Evolutionary conservation across 176 grass and related monocot genomes (phyloP).

Genomic region (Rhynchospora breviuscula): DNA sequence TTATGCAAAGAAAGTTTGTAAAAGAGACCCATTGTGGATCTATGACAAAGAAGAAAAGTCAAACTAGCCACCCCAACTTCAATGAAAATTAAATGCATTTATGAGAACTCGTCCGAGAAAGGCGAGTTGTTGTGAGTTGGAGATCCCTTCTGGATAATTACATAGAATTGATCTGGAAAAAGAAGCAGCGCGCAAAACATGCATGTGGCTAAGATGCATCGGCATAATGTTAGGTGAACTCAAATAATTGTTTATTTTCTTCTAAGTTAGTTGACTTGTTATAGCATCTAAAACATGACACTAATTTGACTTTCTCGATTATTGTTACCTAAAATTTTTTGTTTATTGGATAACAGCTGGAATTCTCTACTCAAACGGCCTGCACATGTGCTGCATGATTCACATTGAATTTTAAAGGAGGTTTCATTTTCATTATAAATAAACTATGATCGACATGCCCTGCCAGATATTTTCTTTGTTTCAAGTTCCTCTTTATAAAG

Average conservation of each 20-base stretch:
- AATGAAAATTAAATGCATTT: conserved; percentile 6
- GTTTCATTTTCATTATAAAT: background rate
- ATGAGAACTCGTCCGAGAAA: background rate
- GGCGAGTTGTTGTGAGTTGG: background rate
- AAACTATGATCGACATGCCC: background rate
- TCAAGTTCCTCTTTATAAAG: background rate
- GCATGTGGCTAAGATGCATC: conserved; percentile 4
- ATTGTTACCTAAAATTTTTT: background rate
- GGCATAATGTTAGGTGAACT: background rate
- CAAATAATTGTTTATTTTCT: background rate
- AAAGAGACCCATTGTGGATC: background rate
- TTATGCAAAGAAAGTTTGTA: background rate
- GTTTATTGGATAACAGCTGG: background rate
- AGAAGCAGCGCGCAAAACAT: background rate
- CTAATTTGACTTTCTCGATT: background rate
- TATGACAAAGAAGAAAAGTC: background rate
- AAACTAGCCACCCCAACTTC: conserved; percentile 2
- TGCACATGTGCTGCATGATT: background rate
- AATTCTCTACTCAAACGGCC: background rate
- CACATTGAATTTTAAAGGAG: background rate
- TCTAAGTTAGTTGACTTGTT: background rate
- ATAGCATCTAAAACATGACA: background rate
- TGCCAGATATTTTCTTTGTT: background rate
- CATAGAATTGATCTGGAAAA: background rate
- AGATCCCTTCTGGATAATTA: background rate